These are phyloP conservation scores for Lepiota venenata DNA, from an alignment of 768 basidiomycete species.

Conservation along the genomic window DNA sequence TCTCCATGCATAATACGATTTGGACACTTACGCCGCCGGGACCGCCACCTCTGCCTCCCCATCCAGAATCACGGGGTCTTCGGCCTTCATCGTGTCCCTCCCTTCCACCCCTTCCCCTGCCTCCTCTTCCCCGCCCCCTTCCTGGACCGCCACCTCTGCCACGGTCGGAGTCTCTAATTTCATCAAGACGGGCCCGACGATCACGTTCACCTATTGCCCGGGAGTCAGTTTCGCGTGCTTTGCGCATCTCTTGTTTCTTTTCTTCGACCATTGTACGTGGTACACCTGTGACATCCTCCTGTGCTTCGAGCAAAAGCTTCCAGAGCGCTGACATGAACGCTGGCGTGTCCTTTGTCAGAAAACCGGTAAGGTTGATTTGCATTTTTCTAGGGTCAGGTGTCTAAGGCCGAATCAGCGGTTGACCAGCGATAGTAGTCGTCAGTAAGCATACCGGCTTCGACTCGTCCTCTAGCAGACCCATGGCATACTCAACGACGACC, in stretches of 20 bases:
- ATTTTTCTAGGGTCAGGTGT: conserved; percentile 92
- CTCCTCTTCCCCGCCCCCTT: conserved; percentile 56
- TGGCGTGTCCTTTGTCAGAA: conserved; percentile 83
- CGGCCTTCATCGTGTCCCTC: conserved; percentile 44
- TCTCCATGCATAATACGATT: conserved; percentile 7
- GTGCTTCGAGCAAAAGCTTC: conserved; percentile 91
- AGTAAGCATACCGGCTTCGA: conserved; percentile 64
- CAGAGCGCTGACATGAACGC: conserved; percentile 88
- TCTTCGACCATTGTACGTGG: conserved; percentile 88
- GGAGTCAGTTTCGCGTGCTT: conserved; percentile 57
- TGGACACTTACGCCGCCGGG: conserved; percentile 20
- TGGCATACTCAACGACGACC: conserved; percentile 93
- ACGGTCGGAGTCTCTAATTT: conserved; percentile 54
- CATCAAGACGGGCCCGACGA: conserved; percentile 63
- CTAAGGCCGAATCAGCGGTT: conserved; percentile 33
- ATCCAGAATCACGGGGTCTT: conserved; percentile 52
- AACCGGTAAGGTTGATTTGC: conserved; percentile 93
- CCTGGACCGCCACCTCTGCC: conserved; percentile 54
- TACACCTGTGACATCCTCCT: conserved; percentile 83
- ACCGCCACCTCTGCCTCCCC: conserved; percentile 66
- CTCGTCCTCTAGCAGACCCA: conserved; percentile 88
- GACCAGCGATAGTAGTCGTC: not conserved
- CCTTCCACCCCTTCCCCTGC: conserved; percentile 57
- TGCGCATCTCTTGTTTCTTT: conserved; percentile 90
- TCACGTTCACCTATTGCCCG: conserved; percentile 70